These are phyloP conservation scores for Rhodotorula babjevae DNA, from an alignment of 768 basidiomycete species.

Conservation along the genomic window DNA sequence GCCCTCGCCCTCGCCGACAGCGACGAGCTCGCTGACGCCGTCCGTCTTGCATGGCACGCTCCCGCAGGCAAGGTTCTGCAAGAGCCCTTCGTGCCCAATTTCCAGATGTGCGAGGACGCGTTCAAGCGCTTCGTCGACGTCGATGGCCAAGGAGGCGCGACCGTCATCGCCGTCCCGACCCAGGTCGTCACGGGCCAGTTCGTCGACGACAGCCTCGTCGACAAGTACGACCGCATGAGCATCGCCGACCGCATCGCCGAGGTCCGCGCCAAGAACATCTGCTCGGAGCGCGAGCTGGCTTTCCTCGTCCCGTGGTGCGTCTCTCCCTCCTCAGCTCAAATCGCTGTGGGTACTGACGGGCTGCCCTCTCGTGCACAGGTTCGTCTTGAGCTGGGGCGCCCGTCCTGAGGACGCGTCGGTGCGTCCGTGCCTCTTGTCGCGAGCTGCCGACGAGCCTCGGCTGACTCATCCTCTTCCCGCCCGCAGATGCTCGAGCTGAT, in stretches of 20 bases:
- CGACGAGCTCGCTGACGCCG: background rate
- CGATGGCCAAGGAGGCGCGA: background rate
- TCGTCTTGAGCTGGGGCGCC: slow-evolving; percentile 7
- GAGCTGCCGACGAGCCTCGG: fast-evolving
- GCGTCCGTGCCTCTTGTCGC: background rate
- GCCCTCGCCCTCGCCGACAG: background rate
- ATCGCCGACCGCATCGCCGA: slow-evolving; percentile 17
- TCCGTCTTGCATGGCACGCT: background rate
- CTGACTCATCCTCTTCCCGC: background rate
- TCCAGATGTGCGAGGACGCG: slow-evolving; percentile 1
- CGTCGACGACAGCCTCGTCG: slow-evolving; percentile 3
- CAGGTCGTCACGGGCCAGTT: slow-evolving; percentile 1
- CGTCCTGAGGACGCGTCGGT: background rate
- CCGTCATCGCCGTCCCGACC: slow-evolving; percentile 1
- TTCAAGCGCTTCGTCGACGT: slow-evolving; percentile 12
- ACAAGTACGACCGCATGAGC: slow-evolving; percentile 5
- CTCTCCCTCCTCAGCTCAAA: no score
- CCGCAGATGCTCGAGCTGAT: slow-evolving; percentile 4
- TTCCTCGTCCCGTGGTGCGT: slow-evolving; percentile 2
- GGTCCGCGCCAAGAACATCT: slow-evolving; percentile 6
- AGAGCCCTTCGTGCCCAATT: background rate
- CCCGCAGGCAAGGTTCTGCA: background rate
- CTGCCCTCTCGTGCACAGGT: background rate
- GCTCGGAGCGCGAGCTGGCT: background rate
- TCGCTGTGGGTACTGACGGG: no score